Conservation (phyloP, 495 filamentous ascomycete genomes). For the Halenospora varia region DNA sequence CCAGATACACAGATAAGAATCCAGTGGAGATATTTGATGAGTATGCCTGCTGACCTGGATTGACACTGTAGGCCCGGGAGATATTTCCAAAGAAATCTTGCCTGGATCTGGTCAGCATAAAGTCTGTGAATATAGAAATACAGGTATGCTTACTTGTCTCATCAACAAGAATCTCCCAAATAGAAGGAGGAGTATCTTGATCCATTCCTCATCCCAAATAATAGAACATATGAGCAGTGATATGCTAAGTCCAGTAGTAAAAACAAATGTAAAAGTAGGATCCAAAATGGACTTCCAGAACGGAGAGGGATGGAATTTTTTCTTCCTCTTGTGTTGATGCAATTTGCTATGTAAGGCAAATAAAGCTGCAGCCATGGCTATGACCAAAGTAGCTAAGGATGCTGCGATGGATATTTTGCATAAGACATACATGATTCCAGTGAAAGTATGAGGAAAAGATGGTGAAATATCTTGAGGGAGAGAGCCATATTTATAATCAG, state of each 20-base stretch:
- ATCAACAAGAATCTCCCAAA: conserved; percentile 1
- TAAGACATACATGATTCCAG: neutral
- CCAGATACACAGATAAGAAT: neutral
- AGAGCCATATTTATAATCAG: neutral
- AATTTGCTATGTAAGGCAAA: neutral
- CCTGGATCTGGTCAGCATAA: neutral
- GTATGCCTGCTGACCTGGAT: neutral
- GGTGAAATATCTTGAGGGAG: neutral
- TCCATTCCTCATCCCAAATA: neutral
- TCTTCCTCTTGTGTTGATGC: neutral
- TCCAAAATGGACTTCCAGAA: neutral
- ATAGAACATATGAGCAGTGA: neutral
- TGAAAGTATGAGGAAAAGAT: conserved; percentile 1
- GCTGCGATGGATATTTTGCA: neutral
- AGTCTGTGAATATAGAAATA: neutral
- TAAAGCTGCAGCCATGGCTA: neutral
- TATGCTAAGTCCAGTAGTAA: neutral
- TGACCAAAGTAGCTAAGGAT: neutral
- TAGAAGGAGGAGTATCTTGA: conserved; percentile 1
- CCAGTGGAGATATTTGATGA: neutral
- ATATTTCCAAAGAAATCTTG: neutral
- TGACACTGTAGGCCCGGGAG: neutral
- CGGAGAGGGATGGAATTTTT: neutral
- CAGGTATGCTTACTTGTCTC: neutral
- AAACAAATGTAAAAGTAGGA: neutral